A percentile compares a stretch with the other conserved stretches of the same genome.
Conservation (phyloP, 331 rosid species). For the Malus hybrid region DNA sequence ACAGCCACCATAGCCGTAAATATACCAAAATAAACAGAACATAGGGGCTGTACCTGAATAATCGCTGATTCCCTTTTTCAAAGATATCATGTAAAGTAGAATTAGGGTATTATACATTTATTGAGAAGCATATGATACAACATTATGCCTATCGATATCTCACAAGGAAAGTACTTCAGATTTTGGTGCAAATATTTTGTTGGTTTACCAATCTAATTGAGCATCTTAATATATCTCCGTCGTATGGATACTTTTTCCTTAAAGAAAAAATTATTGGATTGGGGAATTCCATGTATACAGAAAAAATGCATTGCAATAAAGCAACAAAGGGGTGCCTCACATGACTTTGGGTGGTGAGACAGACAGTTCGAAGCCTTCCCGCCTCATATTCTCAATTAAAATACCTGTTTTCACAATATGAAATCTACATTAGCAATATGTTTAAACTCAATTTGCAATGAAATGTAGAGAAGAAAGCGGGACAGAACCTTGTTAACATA, state of each 20-base stretch:
- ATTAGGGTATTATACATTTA: background rate
- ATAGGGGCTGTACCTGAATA: background rate
- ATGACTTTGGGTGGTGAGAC: slow-evolving; percentile 97
- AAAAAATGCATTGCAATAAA: slow-evolving; percentile 4
- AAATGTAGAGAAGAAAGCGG: background rate
- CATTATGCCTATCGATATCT: background rate
- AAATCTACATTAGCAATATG: slow-evolving; percentile 15
- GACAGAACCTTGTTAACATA: background rate
- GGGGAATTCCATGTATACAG: background rate
- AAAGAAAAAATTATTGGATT: background rate
- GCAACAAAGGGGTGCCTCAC: slow-evolving; percentile 31
- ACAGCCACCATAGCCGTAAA: background rate
- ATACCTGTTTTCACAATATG: slow-evolving; percentile 54
- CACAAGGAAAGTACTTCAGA: background rate
- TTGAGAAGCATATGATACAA: background rate
- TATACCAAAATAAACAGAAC: background rate
- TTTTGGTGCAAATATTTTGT: background rate
- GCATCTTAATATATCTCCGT: background rate
- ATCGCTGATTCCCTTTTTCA: background rate
- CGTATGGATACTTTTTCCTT: background rate
- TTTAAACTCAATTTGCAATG: background rate
- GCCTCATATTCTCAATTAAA: slow-evolving; percentile 95
- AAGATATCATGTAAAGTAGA: background rate
- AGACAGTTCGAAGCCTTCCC: slow-evolving; percentile 93
- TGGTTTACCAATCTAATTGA: background rate